phyloP scores from a whole-genome alignment of 1,284 basidiomycete species.

The Cryptococcus maquisensis region DNA sequence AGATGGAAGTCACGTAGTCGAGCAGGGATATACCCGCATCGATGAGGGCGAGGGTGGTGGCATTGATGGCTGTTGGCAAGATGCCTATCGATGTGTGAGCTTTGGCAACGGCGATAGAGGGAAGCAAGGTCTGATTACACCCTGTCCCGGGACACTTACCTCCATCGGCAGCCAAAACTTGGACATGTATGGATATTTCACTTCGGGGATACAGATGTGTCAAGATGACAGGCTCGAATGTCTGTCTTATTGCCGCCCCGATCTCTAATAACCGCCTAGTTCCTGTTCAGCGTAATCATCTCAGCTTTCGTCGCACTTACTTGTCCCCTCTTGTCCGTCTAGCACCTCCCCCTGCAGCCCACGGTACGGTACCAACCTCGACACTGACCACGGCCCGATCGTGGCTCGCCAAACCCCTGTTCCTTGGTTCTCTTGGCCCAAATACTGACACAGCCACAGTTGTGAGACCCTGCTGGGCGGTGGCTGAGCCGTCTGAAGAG shows the following conservation, averaged over 20 bases:
- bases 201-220: slow-evolving; percentile 86
- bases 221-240: slow-evolving; percentile 92
- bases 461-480: slow-evolving; percentile 83
- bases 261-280: slow-evolving; percentile 81
- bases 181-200: slow-evolving; percentile 88
- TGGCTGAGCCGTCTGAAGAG: slow-evolving; percentile 74
- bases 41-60: slow-evolving; percentile 83
- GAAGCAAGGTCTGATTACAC: neutral
- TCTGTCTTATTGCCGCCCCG: slow-evolving; percentile 79
- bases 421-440: slow-evolving; percentile 82
- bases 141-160: slow-evolving; percentile 39
- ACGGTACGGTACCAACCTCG: slow-evolving; percentile 76
- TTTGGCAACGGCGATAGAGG: neutral
- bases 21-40: slow-evolving; percentile 84
- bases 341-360: slow-evolving; percentile 76
- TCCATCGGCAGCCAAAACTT: slow-evolving; percentile 90
- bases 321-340: slow-evolving; percentile 78
- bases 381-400: slow-evolving; percentile 81
- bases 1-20: slow-evolving; percentile 84
- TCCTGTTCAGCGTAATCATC: neutral
- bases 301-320: slow-evolving; percentile 49
- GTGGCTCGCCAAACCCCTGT: slow-evolving; percentile 67
- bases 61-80: slow-evolving; percentile 91
- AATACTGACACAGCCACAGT: slow-evolving; percentile 80
- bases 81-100: slow-evolving; percentile 55